A percentile compares a stretch with the other conserved stretches of the same genome.
Evolutionary conservation across 1,139 yeast genomes (phyloP).

Genomic region (Hansenula lynferdii): DNA sequence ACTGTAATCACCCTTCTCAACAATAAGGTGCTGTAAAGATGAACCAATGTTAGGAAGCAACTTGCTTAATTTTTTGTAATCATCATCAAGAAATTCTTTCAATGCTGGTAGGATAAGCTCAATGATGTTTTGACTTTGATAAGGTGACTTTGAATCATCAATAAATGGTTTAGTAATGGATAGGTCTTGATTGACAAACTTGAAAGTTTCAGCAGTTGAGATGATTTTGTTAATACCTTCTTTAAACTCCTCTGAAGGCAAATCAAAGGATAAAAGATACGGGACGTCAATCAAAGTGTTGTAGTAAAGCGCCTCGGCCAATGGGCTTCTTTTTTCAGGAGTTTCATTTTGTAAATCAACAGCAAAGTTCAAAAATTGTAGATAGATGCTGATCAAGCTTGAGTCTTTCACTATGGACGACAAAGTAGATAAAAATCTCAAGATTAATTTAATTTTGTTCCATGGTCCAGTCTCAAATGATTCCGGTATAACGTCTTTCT

Average conservation of each 20-base stretch:
- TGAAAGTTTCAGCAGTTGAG: conserved; percentile 34
- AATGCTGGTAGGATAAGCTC: conserved; percentile 53
- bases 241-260: conserved; percentile 29
- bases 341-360: conserved; percentile 45
- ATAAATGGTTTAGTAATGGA: conserved; percentile 36
- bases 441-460: conserved; percentile 63
- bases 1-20: conserved; percentile 32
- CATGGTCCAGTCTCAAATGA: conserved; percentile 57
- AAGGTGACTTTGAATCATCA: conserved; percentile 42
- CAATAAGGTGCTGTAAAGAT: conserved; percentile 18
- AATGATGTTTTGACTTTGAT: conserved; percentile 47
- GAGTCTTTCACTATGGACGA: conserved; percentile 56
- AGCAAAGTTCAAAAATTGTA: conserved; percentile 51
- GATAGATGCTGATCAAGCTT: conserved; percentile 46
- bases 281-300: conserved; percentile 67
- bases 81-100: conserved; percentile 27
- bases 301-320: conserved; percentile 67
- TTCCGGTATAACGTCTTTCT: conserved; percentile 19
- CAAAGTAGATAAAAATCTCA: conserved; percentile 66
- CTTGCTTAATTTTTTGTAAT: conserved; percentile 10
- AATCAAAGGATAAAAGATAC: conserved; percentile 50
- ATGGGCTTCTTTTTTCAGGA: conserved; percentile 40
- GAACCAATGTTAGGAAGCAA: conserved; percentile 27
- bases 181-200: conserved; percentile 15
- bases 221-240: conserved; percentile 40